Conservation (phyloP, 768 basidiomycete species). For the Termitomyces sp. region DNA sequence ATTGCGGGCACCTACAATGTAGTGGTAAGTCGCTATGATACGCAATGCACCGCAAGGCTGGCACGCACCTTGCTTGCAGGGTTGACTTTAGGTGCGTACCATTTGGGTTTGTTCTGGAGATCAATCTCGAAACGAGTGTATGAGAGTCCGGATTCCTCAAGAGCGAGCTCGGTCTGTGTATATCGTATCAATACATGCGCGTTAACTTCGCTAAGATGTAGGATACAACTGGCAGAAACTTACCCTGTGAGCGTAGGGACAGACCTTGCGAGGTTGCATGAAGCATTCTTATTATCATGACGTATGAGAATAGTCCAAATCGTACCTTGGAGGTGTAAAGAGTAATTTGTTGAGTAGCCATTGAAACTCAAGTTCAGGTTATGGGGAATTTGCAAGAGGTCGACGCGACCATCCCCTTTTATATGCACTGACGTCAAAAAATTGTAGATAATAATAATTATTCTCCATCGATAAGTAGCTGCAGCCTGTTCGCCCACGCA, state of each 20-base stretch:
- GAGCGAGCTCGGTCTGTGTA: conserved; percentile 50
- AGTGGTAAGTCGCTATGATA: not conserved
- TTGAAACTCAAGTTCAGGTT: not conserved
- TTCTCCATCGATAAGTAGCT: no score
- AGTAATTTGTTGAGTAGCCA: conserved; percentile 4
- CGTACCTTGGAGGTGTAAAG: conserved; percentile 9
- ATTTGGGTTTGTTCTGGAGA: conserved; percentile 58
- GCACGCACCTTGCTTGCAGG: conserved; percentile 58
- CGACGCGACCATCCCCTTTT: not conserved
- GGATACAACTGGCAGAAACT: conserved; percentile 1
- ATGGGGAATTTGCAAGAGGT: not conserved
- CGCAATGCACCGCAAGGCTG: no score
- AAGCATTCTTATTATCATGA: not conserved
- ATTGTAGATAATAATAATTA: no score
- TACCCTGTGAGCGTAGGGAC: conserved; percentile 56
- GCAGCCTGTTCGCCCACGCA: no score
- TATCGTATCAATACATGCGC: not conserved
- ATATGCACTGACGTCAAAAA: no score
- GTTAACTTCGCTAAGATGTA: not conserved
- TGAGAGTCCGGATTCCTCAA: conserved; percentile 46
- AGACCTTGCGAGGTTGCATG: conserved; percentile 31
- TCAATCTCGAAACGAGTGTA: conserved; percentile 53
- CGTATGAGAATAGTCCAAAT: not conserved
- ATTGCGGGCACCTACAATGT: conserved; percentile 43
- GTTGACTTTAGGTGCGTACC: conserved; percentile 63